Conservation (phyloP, 257 asterid genomes). For the Gentiana straminea region DNA sequence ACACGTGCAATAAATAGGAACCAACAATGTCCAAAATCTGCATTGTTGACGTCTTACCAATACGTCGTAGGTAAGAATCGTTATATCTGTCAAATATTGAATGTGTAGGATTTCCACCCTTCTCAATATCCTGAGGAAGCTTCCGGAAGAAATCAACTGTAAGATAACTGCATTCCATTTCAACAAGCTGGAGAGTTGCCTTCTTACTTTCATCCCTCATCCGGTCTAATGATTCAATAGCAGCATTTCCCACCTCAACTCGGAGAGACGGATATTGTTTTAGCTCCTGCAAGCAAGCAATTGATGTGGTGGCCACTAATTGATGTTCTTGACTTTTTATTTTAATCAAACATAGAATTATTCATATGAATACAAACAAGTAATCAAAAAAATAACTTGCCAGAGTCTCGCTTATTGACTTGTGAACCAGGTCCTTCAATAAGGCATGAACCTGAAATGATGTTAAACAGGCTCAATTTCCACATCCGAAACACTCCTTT, state of each 20-base stretch:
- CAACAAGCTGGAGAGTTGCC: slow-evolving; percentile 89
- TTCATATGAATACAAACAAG: neutral
- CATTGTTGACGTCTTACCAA: slow-evolving; percentile 39
- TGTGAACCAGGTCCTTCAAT: slow-evolving; percentile 85
- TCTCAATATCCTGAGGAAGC: slow-evolving; percentile 98
- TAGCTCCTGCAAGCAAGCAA: slow-evolving; percentile 52
- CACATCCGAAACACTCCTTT: too few species aligned
- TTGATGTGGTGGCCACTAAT: neutral
- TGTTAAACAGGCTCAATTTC: neutral
- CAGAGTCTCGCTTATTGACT: slow-evolving; percentile 73
- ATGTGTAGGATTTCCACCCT: slow-evolving; percentile 99
- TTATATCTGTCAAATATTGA: slow-evolving; percentile 93
- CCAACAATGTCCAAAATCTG: slow-evolving; percentile 1
- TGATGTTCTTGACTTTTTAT: too few species aligned
- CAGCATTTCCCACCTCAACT: slow-evolving; percentile 81
- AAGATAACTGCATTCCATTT: slow-evolving; percentile 85
- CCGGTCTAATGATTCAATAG: slow-evolving; percentile 81
- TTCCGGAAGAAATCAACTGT: slow-evolving; percentile 96
- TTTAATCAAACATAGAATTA: neutral
- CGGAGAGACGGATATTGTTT: slow-evolving; percentile 94
- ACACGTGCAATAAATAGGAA: neutral
- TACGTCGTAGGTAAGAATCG: slow-evolving; percentile 81
- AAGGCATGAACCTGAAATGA: slow-evolving; percentile 71
- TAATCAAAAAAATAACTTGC: slow-evolving; percentile 25
- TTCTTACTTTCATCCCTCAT: slow-evolving; percentile 95